Evolutionary conservation across 768 basidiomycete species (phyloP).

Genomic region (Tylopilus intermedius): DNA sequence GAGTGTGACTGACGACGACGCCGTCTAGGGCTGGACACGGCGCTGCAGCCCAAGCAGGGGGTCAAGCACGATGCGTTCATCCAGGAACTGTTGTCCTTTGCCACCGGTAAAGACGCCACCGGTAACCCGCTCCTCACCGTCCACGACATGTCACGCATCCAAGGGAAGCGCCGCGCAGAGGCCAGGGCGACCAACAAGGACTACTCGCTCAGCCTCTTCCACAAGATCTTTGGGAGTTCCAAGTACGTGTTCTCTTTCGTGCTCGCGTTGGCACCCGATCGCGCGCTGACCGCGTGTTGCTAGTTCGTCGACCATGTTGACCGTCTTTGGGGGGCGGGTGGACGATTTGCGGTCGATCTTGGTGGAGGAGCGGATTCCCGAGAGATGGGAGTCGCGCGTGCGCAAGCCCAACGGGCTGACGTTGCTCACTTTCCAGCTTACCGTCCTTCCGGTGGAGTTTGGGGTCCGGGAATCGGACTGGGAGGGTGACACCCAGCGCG

Average conservation of each 20-base stretch:
- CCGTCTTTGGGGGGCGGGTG: constrained; percentile 63
- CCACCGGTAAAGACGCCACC: constrained; percentile 53
- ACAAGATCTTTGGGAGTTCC: constrained; percentile 62
- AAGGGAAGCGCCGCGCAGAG: constrained; percentile 59
- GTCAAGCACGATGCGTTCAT: constrained; percentile 47
- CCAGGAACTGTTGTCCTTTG: constrained; percentile 53
- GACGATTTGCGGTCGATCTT: constrained; percentile 52
- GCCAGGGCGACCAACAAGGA: constrained; percentile 51
- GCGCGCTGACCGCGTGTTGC: background rate
- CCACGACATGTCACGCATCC: constrained; percentile 55
- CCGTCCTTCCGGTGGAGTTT: constrained; percentile 23
- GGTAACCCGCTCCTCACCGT: constrained; percentile 46
- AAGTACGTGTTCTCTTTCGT: constrained; percentile 47
- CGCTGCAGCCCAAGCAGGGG: constrained; percentile 46
- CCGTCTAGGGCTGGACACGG: constrained; percentile 49
- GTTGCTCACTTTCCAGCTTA: constrained; percentile 47
- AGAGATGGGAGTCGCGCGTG: constrained; percentile 65
- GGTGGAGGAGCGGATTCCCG: constrained; percentile 62
- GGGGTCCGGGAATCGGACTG: constrained; percentile 21
- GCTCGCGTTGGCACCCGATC: background rate
- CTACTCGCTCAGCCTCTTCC: constrained; percentile 46
- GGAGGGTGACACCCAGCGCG: constrained; percentile 2
- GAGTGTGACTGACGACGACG: background rate
- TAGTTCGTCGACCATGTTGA: constrained; percentile 64
- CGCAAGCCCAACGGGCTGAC: constrained; percentile 57